Conservation (phyloP, 1,284 basidiomycete species). For the Polyporus tsugae region DNA sequence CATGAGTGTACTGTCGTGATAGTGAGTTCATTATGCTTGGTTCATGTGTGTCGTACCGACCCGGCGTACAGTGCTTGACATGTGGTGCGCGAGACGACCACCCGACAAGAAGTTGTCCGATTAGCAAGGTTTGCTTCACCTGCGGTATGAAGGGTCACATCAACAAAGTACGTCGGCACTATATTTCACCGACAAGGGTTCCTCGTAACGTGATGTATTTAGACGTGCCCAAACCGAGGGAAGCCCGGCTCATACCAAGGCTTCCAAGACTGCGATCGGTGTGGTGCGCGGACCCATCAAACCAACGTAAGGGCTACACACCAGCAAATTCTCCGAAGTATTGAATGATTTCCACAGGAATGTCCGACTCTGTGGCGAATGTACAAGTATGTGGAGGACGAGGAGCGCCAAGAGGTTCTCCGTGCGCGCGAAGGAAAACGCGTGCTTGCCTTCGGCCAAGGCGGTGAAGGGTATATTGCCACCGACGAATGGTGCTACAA, state of each 20-base stretch:
- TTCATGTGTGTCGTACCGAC: slow-evolving; percentile 18
- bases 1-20: slow-evolving; percentile 71
- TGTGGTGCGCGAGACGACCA: slow-evolving; percentile 91
- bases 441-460: slow-evolving; percentile 62
- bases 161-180: slow-evolving; percentile 59
- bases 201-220: neutral
- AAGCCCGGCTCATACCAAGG: slow-evolving; percentile 39
- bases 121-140: slow-evolving; percentile 84
- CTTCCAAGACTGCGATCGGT: slow-evolving; percentile 75
- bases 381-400: slow-evolving; percentile 78
- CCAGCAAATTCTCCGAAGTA: neutral
- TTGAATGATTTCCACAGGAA: slow-evolving; percentile 57
- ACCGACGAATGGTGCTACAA: slow-evolving; percentile 89
- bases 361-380: slow-evolving; percentile 91
- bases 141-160: slow-evolving; percentile 92
- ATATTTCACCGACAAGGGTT: neutral
- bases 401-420: slow-evolving; percentile 60
- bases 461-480: slow-evolving; percentile 81
- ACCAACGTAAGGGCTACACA: slow-evolving; percentile 61
- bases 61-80: slow-evolving; percentile 73
- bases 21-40: slow-evolving; percentile 50
- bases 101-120: slow-evolving; percentile 82
- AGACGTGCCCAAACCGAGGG: slow-evolving; percentile 82
- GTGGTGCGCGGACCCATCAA: slow-evolving; percentile 75
- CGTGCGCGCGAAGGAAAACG: slow-evolving; percentile 58